phyloP scores from a whole-genome alignment of 306 rosid genomes.

The Acacia acuminata region DNA sequence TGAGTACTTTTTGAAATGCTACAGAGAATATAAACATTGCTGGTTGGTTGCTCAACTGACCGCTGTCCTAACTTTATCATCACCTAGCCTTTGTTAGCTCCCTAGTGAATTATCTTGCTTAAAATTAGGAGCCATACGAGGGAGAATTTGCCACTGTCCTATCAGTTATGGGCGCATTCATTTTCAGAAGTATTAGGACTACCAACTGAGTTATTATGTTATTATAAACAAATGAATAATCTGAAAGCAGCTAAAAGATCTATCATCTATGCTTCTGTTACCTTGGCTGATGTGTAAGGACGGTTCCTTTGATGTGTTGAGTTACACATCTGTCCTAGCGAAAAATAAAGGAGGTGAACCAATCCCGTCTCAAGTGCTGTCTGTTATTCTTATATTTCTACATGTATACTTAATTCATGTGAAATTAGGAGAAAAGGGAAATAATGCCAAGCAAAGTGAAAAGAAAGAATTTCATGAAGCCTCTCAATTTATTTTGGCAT shows the following conservation, averaged over 20 bases:
- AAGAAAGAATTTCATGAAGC: background rate
- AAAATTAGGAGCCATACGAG: background rate
- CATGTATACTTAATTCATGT: background rate
- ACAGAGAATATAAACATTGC: background rate
- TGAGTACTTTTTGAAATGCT: background rate
- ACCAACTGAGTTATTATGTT: background rate
- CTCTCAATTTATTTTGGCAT: background rate
- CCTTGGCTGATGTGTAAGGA: conserved; percentile 7
- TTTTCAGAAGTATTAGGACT: background rate
- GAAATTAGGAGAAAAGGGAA: background rate
- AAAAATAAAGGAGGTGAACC: conserved; percentile 10
- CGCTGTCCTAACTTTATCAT: conserved; percentile 1
- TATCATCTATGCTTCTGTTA: background rate
- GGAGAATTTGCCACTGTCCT: background rate
- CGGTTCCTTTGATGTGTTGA: background rate
- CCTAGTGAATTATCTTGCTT: background rate
- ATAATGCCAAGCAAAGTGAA: background rate
- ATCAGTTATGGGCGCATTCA: background rate
- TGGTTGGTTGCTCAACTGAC: conserved; percentile 6
- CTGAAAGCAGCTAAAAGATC: background rate
- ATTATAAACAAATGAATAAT: conserved; percentile 6
- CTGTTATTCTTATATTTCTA: background rate
- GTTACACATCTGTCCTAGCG: background rate
- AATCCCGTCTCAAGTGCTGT: background rate
- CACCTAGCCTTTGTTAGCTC: background rate